phyloP scores from a whole-genome alignment of 2,329 filamentous ascomycete genomes.

The Pseudogymnoascus sp. region DNA sequence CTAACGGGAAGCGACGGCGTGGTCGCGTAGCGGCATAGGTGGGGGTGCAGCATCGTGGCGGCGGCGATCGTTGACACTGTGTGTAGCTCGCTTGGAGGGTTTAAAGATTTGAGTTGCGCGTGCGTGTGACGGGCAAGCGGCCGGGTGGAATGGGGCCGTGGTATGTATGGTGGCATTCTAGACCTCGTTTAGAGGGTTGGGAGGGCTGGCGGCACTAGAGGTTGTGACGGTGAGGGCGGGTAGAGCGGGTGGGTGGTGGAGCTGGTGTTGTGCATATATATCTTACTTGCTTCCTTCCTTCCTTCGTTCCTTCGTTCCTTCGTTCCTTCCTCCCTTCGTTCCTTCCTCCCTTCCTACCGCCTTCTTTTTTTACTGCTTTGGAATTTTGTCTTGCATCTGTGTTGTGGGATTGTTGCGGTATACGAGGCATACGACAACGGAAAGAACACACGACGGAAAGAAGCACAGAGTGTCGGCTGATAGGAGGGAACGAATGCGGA shows the following conservation, averaged over 20 bases:
- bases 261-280: neutral
- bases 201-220: neutral
- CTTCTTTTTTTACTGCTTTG: neutral
- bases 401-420: neutral
- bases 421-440: neutral
- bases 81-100: neutral
- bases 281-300: neutral
- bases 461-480: neutral
- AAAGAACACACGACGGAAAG: no score
- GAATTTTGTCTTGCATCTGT: neutral
- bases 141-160: neutral
- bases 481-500: neutral
- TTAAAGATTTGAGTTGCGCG: neutral
- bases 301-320: no score
- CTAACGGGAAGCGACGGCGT: neutral
- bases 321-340: neutral
- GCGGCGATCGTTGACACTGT: neutral
- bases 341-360: no score
- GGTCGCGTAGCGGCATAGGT: neutral
- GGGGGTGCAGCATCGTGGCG: neutral
- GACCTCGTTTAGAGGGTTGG: neutral
- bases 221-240: neutral
- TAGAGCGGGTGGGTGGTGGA: neutral
- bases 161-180: neutral
- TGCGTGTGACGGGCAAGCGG: neutral